Evolutionary conservation across 495 filamentous ascomycete genomes (phyloP), one percentile per base, ranked within the genome.

Genomic region (Trichoderma reesei): DNA sequence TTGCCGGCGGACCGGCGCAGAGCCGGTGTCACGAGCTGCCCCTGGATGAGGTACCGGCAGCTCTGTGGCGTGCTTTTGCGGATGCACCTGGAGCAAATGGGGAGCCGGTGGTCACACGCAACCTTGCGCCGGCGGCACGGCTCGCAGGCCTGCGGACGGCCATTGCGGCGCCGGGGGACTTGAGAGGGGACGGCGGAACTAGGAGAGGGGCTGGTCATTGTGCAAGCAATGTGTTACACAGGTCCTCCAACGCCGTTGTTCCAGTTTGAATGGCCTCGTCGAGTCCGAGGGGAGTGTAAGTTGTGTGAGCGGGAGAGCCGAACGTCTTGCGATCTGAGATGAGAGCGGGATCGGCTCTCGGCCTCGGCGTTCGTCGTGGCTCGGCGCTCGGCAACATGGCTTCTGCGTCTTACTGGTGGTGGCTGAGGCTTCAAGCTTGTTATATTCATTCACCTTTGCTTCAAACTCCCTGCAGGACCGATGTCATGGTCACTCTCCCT

Each of bases 91-190:
- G 62, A 62, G 34, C 73, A 75, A 31, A 72, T 44, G 0, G 72
- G 73, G 5, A 64, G 67, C 1, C 63, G 61, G 61, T 73, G 72
- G 46, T 73, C 73, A 63, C 73, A 75, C 8, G 73, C 71, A 13
- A 72, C 65, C 18, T 73, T 74, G 11, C 72, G 69, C 59, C 69
- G 71, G 39, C 71, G 72, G 39, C 73, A 75, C 13, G 73, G 73
- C 68, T 74, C 65, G 59, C 65, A 67, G 13, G 65, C 65, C 42
- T 64, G 62, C 9, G 63, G 65, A 26, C 65, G 62, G 33, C 65
- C 65, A n/a, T 67, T 67, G 16, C 65, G 62, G 5, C 65, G 39
- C 18, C 65, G 65, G 11, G 51, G 51, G 26, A 34, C 16, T 56
- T 34, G 26, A 34, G 51, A 34, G 8, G 51, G 51, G 34, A 56